phyloP scores from a whole-genome alignment of 2,329 filamentous ascomycete genomes.

The Periconia macrospinosa region DNA sequence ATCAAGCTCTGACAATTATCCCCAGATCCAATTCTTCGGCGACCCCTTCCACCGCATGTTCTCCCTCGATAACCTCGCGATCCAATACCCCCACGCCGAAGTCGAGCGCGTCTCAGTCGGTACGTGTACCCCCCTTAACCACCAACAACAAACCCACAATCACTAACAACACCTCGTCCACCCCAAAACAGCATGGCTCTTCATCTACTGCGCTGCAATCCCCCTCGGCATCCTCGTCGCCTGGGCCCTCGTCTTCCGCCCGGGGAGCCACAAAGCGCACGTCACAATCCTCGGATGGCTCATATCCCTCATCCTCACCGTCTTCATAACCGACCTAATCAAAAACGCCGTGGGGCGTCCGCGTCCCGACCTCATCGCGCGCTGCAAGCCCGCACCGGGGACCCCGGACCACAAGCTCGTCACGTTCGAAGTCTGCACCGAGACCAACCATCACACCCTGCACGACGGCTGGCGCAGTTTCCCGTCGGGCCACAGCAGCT shows the following conservation, averaged over 20 bases:
- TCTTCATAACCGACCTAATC: constrained; percentile 80
- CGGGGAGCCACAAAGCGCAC: constrained; percentile 77
- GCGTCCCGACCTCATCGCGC: constrained; percentile 83
- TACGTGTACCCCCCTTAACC: constrained; percentile 46
- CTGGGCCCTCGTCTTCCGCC: constrained; percentile 65
- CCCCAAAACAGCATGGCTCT: constrained; percentile 62
- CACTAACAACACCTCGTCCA: constrained; percentile 8
- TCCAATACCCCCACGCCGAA: constrained; percentile 84
- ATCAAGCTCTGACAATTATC: neutral
- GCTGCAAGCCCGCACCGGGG: constrained; percentile 72
- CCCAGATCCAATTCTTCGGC: constrained; percentile 67
- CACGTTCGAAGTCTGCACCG: constrained; percentile 71
- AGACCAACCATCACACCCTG: constrained; percentile 67
- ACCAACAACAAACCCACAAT: neutral
- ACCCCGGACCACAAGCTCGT: constrained; percentile 60
- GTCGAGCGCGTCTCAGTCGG: constrained; percentile 80
- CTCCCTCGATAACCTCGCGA: constrained; percentile 78
- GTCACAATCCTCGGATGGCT: constrained; percentile 80
- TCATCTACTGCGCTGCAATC: constrained; percentile 75
- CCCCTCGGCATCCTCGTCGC: constrained; percentile 69
- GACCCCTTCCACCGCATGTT: constrained; percentile 96
- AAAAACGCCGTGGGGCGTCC: constrained; percentile 87
- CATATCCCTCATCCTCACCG: constrained; percentile 72
- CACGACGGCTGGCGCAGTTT: constrained; percentile 87
- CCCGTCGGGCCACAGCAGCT: constrained; percentile 77